These are phyloP conservation scores for Cubamyces sp. DNA, from an alignment of 768 basidiomycete genomes.

Conservation along the genomic window DNA sequence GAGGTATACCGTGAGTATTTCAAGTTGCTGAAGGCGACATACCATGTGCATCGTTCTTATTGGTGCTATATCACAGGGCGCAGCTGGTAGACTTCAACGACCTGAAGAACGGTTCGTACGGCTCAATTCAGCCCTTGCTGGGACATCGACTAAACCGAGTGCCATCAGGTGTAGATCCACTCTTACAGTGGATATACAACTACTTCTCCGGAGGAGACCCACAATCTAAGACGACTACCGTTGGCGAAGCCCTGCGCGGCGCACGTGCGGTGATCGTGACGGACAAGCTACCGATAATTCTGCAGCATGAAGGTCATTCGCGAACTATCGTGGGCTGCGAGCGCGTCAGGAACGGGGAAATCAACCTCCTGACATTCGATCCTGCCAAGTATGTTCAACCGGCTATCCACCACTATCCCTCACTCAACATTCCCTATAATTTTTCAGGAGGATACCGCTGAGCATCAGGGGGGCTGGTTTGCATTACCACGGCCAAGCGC, in stretches of 20 bases:
- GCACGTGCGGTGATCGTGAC: constrained; percentile 59
- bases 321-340: constrained; percentile 86
- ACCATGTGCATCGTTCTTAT: no score
- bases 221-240: constrained; percentile 35
- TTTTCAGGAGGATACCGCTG: constrained; percentile 29
- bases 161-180: constrained; percentile 28
- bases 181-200: constrained; percentile 74
- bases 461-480: constrained; percentile 18
- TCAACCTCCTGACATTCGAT: constrained; percentile 78
- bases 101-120: constrained; percentile 48
- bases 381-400: constrained; percentile 58
- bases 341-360: constrained; percentile 54
- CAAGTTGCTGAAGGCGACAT: not conserved
- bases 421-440: not conserved
- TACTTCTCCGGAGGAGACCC: constrained; percentile 55
- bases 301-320: constrained; percentile 89
- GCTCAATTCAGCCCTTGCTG: not conserved
- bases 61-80: constrained; percentile 42
- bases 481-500: constrained; percentile 2
- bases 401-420: no score
- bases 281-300: constrained; percentile 75
- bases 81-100: constrained; percentile 67
- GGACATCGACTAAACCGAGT: not conserved
- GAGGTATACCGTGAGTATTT: constrained; percentile 76
- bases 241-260: constrained; percentile 56